Evolutionary conservation across 1,284 basidiomycete genomes (phyloP).

Genomic region (Tylopilus sp.): DNA sequence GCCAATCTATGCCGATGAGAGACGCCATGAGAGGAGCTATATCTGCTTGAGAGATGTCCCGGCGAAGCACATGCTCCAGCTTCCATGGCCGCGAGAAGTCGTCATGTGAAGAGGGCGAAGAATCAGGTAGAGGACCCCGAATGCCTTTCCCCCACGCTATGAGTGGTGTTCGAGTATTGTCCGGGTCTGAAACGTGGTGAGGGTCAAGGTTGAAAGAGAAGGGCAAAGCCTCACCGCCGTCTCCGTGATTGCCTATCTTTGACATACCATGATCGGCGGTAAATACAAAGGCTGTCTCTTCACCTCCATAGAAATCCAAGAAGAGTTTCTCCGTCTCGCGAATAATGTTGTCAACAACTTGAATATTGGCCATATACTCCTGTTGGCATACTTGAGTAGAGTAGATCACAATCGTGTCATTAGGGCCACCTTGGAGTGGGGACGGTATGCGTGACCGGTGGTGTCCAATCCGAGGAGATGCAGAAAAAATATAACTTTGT

Average conservation of each 20-base stretch:
- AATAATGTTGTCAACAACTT: conserved; percentile 78
- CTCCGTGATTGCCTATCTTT: conserved; percentile 85
- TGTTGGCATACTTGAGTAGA: conserved; percentile 26
- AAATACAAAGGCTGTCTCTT: conserved; percentile 77
- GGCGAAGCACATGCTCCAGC: conserved; percentile 52
- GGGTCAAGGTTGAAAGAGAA: conserved; percentile 1
- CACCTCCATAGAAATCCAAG: conserved; percentile 61
- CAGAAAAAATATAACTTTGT: conserved; percentile 76
- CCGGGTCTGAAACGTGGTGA: conserved; percentile 56
- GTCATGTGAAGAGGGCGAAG: conserved; percentile 58
- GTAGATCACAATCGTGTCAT: neutral
- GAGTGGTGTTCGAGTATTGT: conserved; percentile 83
- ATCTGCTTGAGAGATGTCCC: conserved; percentile 84
- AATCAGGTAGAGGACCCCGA: conserved; percentile 59
- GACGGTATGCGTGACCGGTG: conserved; percentile 84
- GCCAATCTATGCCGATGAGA: conserved; percentile 69
- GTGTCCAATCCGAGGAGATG: conserved; percentile 86
- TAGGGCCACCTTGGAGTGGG: conserved; percentile 62
- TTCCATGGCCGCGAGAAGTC: conserved; percentile 65
- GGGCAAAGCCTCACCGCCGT: conserved; percentile 58
- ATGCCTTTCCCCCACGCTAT: conserved; percentile 83
- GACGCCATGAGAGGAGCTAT: conserved; percentile 77
- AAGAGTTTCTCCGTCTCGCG: conserved; percentile 63
- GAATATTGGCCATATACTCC: conserved; percentile 87
- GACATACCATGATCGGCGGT: conserved; percentile 94